Percentiles rank a stretch among this genome's conserved stretches.
Conservation (phyloP, 768 basidiomycete genomes). For the Boletus pseudopeckii region DNA sequence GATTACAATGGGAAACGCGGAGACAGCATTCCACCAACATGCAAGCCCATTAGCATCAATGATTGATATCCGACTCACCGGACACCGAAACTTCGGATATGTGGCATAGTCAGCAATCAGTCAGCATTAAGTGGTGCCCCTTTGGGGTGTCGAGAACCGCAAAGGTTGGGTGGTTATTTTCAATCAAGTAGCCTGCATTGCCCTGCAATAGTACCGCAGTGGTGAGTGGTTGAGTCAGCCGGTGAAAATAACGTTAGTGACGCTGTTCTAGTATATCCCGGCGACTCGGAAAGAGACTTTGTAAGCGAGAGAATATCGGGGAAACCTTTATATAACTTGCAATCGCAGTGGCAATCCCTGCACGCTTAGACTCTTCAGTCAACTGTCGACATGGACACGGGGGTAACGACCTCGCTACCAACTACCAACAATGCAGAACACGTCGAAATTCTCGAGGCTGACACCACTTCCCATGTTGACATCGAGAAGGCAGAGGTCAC, state of each 20-base stretch:
- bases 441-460: constrained; percentile 20
- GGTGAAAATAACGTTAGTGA: background rate
- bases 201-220: too few species aligned
- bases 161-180: too few species aligned
- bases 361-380: background rate
- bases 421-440: constrained; percentile 8
- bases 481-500: constrained; percentile 48
- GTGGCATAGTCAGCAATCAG: too few species aligned
- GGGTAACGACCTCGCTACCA: background rate
- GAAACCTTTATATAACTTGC: constrained; percentile 14
- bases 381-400: constrained; percentile 4
- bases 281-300: background rate
- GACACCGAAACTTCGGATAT: too few species aligned
- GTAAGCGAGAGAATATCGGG: constrained; percentile 10
- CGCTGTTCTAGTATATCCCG: background rate
- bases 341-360: background rate
- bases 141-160: too few species aligned
- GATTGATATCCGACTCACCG: too few species aligned
- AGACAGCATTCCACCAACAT: too few species aligned
- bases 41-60: too few species aligned
- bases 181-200: too few species aligned
- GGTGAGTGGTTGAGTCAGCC: too few species aligned
- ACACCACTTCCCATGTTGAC: constrained; percentile 40
- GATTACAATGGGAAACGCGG: background rate
- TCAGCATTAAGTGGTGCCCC: too few species aligned